Base-by-base conservation (phyloP, 768 basidiomycete genomes). In the Lentinus brumalis region DNA sequence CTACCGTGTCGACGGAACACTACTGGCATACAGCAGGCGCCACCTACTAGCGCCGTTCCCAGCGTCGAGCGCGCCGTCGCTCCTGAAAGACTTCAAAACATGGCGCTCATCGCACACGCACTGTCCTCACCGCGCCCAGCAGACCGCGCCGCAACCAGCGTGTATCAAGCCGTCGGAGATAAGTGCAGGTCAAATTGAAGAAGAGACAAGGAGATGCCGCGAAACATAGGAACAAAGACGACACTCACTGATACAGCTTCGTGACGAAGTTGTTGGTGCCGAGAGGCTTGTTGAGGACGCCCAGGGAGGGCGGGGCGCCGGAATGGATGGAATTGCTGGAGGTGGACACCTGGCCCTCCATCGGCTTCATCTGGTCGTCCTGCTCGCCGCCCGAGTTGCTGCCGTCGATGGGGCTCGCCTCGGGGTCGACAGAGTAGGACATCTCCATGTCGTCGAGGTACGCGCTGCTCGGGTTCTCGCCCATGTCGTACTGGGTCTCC, bases 241-340 rank as follows among this genome's bases (percentile, higher is more conserved):
- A 35, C 35, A 81, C 88, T 71, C 67, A 90, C 89, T 91, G 89
- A 75, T 92, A 94, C 18, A 94, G 79, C 80, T 94, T 94, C 31
- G 88, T 88, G 50, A 94, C 92, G 72, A 94, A 94, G 70, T 94
- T 94, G 69, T 92, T 93, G 21, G 80, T 81, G 12, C 76, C 76
- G 69, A 88, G 79, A 15, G 89, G 83, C 70, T 91, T 92, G 60
- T 85, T 83, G 26, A 89, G 78, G 50, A 83, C 70, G 63, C 80
- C 83, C 75, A 88, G 83, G 18, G 65, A 65, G 30, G 62, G 62
- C n/a, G 41, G 57, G 32, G 47, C 53, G 47, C 53, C 61, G 10
- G 56, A 51, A 11, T 66, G 65, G 41, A 69, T 53, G 26, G 65
- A 56, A 51, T 63, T 60, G 40, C 59, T 49, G 41, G 46, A 38